Evolutionary conservation across 179 eudicot species (phyloP).

Genomic region (Actinidia arguta): DNA sequence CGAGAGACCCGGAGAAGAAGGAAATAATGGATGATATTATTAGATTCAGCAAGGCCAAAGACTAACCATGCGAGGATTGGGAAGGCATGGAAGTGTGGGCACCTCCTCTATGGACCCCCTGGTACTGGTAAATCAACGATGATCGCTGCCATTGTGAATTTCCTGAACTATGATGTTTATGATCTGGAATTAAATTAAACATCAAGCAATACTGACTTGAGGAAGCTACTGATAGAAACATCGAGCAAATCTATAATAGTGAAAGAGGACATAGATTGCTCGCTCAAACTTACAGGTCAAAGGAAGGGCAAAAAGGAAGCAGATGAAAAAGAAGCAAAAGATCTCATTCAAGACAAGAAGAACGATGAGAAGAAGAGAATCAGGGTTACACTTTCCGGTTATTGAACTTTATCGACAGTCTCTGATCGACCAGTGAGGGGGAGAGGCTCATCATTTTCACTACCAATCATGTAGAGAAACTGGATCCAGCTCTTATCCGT

Average conservation of each 20-base stretch:
- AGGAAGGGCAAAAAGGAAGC: slow-evolving; percentile 22
- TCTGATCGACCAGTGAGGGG: slow-evolving; percentile 43
- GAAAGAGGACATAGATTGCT: slow-evolving; percentile 49
- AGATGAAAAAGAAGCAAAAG: slow-evolving; percentile 8
- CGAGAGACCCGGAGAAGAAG: no score
- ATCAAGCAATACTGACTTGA: slow-evolving; percentile 35
- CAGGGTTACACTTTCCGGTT: slow-evolving; percentile 37
- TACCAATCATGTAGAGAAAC: slow-evolving; percentile 35
- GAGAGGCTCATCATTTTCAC: slow-evolving; percentile 46
- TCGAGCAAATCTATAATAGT: slow-evolving; percentile 33
- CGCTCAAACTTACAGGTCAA: slow-evolving; percentile 32
- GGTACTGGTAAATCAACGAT: no score
- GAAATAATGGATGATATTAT: no score
- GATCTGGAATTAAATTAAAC: slow-evolving; percentile 53
- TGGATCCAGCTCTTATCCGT: slow-evolving; percentile 46
- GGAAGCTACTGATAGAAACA: slow-evolving; percentile 38
- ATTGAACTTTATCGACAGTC: slow-evolving; percentile 34
- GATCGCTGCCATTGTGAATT: no score
- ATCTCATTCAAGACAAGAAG: no score
- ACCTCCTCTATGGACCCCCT: no score
- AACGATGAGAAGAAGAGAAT: no score
- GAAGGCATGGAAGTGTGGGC: no score
- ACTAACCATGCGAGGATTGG: no score
- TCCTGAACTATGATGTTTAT: slow-evolving; percentile 45
- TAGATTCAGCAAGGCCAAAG: no score